These are phyloP conservation scores for Yarrowia yakushimensis DNA, from an alignment of 805 yeast species.

Conservation along the genomic window DNA sequence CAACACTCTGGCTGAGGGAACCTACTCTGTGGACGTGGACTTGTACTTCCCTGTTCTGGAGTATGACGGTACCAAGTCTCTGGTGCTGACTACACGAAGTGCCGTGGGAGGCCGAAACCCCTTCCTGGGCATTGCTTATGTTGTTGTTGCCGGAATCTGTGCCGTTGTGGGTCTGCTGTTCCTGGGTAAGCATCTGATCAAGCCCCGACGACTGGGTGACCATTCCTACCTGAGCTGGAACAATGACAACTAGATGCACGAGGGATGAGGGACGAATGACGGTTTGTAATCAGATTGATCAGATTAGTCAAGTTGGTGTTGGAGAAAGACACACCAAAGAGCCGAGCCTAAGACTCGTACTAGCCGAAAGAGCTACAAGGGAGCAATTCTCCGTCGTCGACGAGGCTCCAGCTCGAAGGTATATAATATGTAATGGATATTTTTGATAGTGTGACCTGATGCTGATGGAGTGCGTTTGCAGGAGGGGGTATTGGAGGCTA, in stretches of 20 bases:
- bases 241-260: conserved; percentile 34
- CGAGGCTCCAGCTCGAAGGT: conserved; percentile 3
- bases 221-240: conserved; percentile 61
- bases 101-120: conserved; percentile 85
- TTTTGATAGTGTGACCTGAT: conserved; percentile 20
- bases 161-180: conserved; percentile 70
- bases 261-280: neutral
- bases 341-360: neutral
- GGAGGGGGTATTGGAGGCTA: conserved; percentile 20
- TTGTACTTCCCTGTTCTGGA: conserved; percentile 76
- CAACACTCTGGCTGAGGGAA: conserved; percentile 55
- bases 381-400: neutral
- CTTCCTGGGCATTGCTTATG: conserved; percentile 78
- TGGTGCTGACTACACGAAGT: conserved; percentile 76
- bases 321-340: too few relatives aligned
- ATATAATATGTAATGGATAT: conserved; percentile 11
- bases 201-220: conserved; percentile 82
- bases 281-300: neutral
- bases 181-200: conserved; percentile 73
- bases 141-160: conserved; percentile 77
- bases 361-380: neutral
- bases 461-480: neutral
- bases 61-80: conserved; percentile 85
- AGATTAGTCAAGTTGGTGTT: too few relatives aligned
- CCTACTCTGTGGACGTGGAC: conserved; percentile 63